A percentile compares a stretch with the other conserved stretches of the same genome.
These are phyloP conservation scores for Aspergillus latus DNA, from an alignment of 2,329 filamentous ascomycete genomes.

Conservation along the genomic window DNA sequence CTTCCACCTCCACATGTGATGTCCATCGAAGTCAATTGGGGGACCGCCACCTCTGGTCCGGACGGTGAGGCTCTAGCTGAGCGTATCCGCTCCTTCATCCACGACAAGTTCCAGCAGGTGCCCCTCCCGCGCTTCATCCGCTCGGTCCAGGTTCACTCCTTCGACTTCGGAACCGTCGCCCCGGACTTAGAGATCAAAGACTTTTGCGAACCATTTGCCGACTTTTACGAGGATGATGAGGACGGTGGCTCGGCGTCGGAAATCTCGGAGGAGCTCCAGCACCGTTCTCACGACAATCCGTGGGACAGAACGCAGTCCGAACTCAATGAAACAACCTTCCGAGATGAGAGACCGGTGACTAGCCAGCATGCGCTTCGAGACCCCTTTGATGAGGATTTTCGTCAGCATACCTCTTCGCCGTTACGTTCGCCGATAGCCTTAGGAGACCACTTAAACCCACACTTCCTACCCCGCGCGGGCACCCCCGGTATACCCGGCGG, in stretches of 20 bases:
- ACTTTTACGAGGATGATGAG: constrained; percentile 85
- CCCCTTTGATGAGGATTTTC: constrained; percentile 29
- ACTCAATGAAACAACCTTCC: constrained; percentile 30
- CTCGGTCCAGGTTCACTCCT: constrained; percentile 89
- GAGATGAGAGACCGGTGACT: constrained; percentile 31
- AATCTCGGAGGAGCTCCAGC: constrained; percentile 34
- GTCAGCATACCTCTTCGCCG: constrained; percentile 26
- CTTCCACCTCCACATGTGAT: constrained; percentile 52
- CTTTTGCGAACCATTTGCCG: constrained; percentile 89
- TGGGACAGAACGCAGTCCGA: constrained; percentile 24
- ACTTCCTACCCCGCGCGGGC: constrained; percentile 46
- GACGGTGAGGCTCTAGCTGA: constrained; percentile 84
- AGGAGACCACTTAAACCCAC: constrained; percentile 40
- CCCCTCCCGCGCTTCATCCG: constrained; percentile 93
- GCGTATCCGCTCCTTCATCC: constrained; percentile 86
- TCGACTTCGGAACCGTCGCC: constrained; percentile 81
- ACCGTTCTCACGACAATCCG: constrained; percentile 25
- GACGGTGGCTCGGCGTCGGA: constrained; percentile 52
- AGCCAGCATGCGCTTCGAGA: constrained; percentile 29
- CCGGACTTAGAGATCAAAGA: constrained; percentile 92
- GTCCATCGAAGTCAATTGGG: constrained; percentile 98
- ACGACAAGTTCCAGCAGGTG: constrained; percentile 92
- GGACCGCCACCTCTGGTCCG: constrained; percentile 81
- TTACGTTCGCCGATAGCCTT: constrained; percentile 38
- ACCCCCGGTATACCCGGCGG: constrained; percentile 51